phyloP scores from a whole-genome alignment of 2,329 filamentous ascomycete species.

The Cadophora malorum region DNA sequence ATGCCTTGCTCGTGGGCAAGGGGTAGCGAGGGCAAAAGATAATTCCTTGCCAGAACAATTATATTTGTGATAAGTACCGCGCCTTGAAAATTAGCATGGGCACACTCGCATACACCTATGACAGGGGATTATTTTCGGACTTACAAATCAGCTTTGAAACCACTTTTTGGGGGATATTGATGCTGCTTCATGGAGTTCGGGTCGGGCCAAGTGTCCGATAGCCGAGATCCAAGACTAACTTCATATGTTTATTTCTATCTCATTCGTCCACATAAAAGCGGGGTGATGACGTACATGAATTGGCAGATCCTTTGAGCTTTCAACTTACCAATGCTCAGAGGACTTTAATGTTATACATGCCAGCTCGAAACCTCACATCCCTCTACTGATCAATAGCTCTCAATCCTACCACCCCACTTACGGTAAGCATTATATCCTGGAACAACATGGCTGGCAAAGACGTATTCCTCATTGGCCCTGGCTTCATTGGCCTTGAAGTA shows the following conservation, averaged over 20 bases:
- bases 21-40: not conserved
- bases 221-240: not conserved
- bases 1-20: no score
- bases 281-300: not conserved
- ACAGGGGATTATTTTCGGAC: no score
- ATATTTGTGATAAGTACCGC: no score
- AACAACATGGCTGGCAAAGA: slow-evolving; percentile 27
- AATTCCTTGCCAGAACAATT: no score
- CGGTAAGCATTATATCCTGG: not conserved
- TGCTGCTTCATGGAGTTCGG: not conserved
- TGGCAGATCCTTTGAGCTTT: not conserved
- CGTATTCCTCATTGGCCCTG: slow-evolving; percentile 53
- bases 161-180: no score
- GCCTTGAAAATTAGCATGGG: no score
- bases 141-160: no score
- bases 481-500: slow-evolving; percentile 56
- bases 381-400: not conserved
- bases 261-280: not conserved
- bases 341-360: not conserved
- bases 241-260: not conserved
- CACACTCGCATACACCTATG: no score
- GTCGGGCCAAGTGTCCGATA: not conserved
- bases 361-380: not conserved
- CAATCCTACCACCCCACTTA: no score
- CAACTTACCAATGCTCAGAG: not conserved